These are phyloP conservation scores for Podospora pseudopauciseta DNA, from an alignment of 495 filamentous ascomycete species.

Conservation along the genomic window DNA sequence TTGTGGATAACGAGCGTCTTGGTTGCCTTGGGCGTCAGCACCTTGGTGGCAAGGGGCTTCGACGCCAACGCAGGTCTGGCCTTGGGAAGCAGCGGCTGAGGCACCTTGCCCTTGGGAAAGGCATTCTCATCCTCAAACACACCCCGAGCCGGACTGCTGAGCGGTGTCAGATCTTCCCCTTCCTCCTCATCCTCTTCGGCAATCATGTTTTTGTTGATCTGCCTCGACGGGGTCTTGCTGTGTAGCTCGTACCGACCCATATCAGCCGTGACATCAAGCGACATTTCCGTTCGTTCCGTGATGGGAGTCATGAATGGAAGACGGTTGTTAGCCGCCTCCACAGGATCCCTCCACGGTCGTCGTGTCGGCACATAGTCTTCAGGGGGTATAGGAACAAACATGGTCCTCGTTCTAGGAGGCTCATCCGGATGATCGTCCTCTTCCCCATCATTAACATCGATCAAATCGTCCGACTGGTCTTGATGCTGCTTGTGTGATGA, in stretches of 20 bases:
- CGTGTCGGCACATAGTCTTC: conserved; percentile 77
- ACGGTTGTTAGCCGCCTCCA: conserved; percentile 74
- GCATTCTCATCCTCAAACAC: conserved; percentile 42
- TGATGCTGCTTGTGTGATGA: conserved; percentile 70
- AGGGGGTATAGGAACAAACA: conserved; percentile 66
- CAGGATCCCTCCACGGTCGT: conserved; percentile 71
- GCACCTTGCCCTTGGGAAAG: conserved; percentile 37
- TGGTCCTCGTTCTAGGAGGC: conserved; percentile 42
- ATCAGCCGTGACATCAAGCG: conserved; percentile 54
- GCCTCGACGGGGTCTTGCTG: conserved; percentile 72
- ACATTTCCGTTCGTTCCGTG: conserved; percentile 88
- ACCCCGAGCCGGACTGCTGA: conserved; percentile 69
- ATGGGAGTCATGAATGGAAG: conserved; percentile 99
- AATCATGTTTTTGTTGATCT: conserved; percentile 20
- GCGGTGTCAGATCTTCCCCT: conserved; percentile 49
- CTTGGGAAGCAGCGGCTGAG: conserved; percentile 47
- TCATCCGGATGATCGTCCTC: conserved; percentile 39
- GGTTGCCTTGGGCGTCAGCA: conserved; percentile 21
- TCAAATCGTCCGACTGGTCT: conserved; percentile 33
- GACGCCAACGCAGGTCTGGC: conserved; percentile 21
- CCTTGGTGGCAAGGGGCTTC: conserved; percentile 22
- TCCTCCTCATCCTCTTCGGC: conserved; percentile 37
- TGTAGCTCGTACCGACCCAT: conserved; percentile 42
- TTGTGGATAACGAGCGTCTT: neutral
- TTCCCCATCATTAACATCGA: conserved; percentile 34